Evolutionary conservation across 2,329 filamentous ascomycete genomes (phyloP).

Genomic region (Venturia asperata): DNA sequence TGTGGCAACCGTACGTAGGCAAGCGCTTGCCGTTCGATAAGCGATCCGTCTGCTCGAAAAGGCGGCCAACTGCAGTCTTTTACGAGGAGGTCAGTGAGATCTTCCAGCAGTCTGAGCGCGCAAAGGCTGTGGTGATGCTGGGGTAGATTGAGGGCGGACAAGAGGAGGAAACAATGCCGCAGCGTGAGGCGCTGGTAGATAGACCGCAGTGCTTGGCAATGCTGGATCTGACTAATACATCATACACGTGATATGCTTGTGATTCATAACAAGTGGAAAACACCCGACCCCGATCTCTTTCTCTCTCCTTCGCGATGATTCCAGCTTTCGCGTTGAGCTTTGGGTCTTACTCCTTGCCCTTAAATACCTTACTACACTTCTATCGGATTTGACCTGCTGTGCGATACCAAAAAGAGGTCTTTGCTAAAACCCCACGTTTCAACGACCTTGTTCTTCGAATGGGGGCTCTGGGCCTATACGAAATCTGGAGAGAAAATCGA

Average conservation of each 20-base stretch:
- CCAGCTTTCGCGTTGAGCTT: too few relatives aligned
- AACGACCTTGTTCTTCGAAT: too few relatives aligned
- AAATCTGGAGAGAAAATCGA: too few relatives aligned
- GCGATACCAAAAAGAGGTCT: too few relatives aligned
- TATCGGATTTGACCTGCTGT: too few relatives aligned
- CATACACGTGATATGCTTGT: not conserved
- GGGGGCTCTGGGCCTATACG: too few relatives aligned
- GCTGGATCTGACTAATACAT: not conserved
- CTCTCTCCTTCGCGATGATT: not conserved
- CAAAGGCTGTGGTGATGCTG: constrained; percentile 13
- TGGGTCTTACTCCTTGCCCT: too few relatives aligned
- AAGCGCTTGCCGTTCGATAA: not conserved
- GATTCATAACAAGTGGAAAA: too few relatives aligned
- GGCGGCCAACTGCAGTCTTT: constrained; percentile 12
- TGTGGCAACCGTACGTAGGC: not conserved
- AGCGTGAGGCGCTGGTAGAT: not conserved
- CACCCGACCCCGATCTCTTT: not conserved
- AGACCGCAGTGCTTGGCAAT: not conserved
- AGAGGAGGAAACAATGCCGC: not conserved
- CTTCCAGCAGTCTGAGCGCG: constrained; percentile 14
- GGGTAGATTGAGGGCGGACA: constrained; percentile 10
- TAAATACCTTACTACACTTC: too few relatives aligned
- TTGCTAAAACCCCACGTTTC: too few relatives aligned
- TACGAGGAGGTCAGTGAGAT: constrained; percentile 2
- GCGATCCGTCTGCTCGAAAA: constrained; percentile 15